Evolutionary conservation across 2,329 filamentous ascomycete genomes (phyloP), one percentile per base, ranked within the genome.

Genomic region (Phyllosticta citriasiana): DNA sequence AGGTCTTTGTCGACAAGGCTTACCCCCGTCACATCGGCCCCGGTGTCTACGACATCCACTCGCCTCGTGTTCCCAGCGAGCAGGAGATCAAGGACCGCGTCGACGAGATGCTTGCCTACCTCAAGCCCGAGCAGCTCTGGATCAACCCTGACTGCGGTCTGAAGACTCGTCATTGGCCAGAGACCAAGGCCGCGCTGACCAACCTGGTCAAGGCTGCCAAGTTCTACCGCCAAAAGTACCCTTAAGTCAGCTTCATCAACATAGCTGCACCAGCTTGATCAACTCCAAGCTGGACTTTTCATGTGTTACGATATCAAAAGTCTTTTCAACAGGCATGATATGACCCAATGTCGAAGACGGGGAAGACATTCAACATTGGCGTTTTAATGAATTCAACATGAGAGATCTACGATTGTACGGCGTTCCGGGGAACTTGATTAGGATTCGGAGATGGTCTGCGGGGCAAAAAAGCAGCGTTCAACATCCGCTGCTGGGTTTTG

Each of bases 31-130:
- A 99, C 84, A 99, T 99, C 71, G 94, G 94, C 67, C 94, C 94
- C 67, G 94, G 93, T 88, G 94, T 99, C 79, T 99, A 97, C 78
- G 94, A 99, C 80, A 99, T 99, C 82, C 94, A 99, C 89, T 96
- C 91, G 68, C 94, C 94, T 69, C 93, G 94, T 89, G 86, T 99
- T 64, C 94, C 94, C 74, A 88, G 86, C 76, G 89, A 97, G 86
- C 84, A 96, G 82, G 94, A 99, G 87, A 96, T 99, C 84, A 93
- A 91, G 86, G 88, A 92, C 81, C 89, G 94, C 75, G 89, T 99
- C 77, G 86, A 89, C 76, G 94, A 99, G 88, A 97, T 97, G 94
- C 86, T 99, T 68, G 84, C 89, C 80, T 80, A 91, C 84, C 89
- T 97, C 79, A 93, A 91, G 84, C 92, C 92, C 63, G 91, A 97